phyloP scores from a whole-genome alignment of 2,329 filamentous ascomycete species.

The Verticillium alfalfae region DNA sequence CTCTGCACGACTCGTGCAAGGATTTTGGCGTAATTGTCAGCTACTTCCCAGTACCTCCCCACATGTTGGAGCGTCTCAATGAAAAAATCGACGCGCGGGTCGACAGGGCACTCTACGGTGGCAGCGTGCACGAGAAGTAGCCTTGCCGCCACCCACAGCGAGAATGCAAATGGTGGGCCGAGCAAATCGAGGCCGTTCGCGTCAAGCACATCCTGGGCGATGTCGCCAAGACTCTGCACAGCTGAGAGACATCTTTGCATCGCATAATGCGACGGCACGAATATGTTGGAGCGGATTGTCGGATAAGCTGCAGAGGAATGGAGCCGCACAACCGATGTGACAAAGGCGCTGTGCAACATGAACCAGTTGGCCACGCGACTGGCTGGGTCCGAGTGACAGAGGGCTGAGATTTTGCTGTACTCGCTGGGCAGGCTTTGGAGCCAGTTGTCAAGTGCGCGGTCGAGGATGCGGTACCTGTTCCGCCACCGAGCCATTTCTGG shows the following conservation, averaged over 20 bases:
- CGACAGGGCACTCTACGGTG: slow-evolving; percentile 26
- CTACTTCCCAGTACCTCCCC: slow-evolving; percentile 37
- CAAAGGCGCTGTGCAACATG: slow-evolving; percentile 39
- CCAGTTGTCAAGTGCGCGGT: slow-evolving; percentile 32
- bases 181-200: slow-evolving; percentile 35
- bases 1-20: slow-evolving; percentile 30
- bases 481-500: slow-evolving; percentile 33
- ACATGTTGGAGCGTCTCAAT: slow-evolving; percentile 34
- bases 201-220: slow-evolving; percentile 36
- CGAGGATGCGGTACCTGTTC: slow-evolving; percentile 31
- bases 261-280: slow-evolving; percentile 36
- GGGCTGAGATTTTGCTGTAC: slow-evolving; percentile 36
- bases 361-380: slow-evolving; percentile 41
- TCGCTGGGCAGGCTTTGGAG: slow-evolving; percentile 35
- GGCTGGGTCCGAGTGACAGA: slow-evolving; percentile 38
- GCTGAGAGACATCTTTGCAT: slow-evolving; percentile 38
- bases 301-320: slow-evolving; percentile 38
- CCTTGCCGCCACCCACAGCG: slow-evolving; percentile 35
- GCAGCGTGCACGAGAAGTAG: slow-evolving; percentile 35
- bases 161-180: slow-evolving; percentile 37
- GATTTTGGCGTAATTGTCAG: slow-evolving; percentile 34
- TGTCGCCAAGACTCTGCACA: slow-evolving; percentile 35
- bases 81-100: slow-evolving; percentile 35
- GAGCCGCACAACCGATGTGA: slow-evolving; percentile 35
- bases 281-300: slow-evolving; percentile 30